Evolutionary conservation across 1,284 basidiomycete genomes (phyloP).

Genomic region (Ceratobasidium sp.): DNA sequence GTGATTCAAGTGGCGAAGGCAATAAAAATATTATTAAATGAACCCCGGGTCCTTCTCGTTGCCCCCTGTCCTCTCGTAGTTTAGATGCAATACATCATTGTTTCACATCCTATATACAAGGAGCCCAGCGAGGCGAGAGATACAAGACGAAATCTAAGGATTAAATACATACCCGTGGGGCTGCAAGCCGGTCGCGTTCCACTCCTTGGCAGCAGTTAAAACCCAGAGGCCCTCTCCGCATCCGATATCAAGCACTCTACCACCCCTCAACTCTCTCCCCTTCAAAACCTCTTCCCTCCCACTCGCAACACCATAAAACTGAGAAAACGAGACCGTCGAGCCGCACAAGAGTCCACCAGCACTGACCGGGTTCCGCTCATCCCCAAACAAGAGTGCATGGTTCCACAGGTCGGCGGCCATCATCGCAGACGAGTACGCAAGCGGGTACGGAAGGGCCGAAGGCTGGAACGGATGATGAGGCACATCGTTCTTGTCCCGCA

Average conservation of each 20-base stretch:
- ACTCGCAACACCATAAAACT: slow-evolving; percentile 43
- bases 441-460: slow-evolving; percentile 27
- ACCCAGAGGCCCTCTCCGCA: slow-evolving; percentile 44
- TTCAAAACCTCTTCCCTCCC: slow-evolving; percentile 41
- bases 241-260: slow-evolving; percentile 33
- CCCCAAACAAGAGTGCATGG: slow-evolving; percentile 41
- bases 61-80: no score
- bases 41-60: no score
- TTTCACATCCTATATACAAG: no score
- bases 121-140: no score
- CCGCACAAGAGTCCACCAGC: slow-evolving; percentile 41
- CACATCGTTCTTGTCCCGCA: slow-evolving; percentile 38
- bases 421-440: slow-evolving; percentile 36
- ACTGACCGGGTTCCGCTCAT: slow-evolving; percentile 34
- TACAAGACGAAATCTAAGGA: no score
- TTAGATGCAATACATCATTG: no score
- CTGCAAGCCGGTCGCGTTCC: no score
- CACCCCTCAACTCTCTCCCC: slow-evolving; percentile 37
- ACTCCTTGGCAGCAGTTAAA: slow-evolving; percentile 40
- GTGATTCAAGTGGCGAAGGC: no score
- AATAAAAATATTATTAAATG: no score
- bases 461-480: slow-evolving; percentile 33
- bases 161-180: no score
- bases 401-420: slow-evolving; percentile 42
- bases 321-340: slow-evolving; percentile 41